Conservation (phyloP, 2,329 filamentous ascomycete species). For the Exophiala xenobiotica region DNA sequence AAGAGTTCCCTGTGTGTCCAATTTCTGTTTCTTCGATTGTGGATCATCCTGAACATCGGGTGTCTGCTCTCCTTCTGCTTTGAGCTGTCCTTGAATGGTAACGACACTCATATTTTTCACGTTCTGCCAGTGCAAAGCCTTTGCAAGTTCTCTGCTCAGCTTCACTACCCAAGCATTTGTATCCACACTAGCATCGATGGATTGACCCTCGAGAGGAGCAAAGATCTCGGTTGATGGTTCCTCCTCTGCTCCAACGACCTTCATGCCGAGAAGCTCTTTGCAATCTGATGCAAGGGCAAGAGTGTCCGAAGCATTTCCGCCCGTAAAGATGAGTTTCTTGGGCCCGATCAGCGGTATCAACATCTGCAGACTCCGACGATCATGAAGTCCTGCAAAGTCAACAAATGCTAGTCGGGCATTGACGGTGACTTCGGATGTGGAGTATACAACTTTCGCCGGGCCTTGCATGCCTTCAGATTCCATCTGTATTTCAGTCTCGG, state of each 20-base stretch:
- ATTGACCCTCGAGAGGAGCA: slow-evolving; percentile 70
- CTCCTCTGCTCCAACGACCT: slow-evolving; percentile 44
- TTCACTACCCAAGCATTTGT: slow-evolving; percentile 97
- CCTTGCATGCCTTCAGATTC: slow-evolving; percentile 51
- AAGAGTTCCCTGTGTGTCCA: slow-evolving; percentile 46
- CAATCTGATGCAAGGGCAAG: slow-evolving; percentile 75
- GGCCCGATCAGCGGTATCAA: slow-evolving; percentile 91
- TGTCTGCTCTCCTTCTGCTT: slow-evolving; percentile 45
- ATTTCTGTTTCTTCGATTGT: slow-evolving; percentile 51
- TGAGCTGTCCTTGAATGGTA: slow-evolving; percentile 76
- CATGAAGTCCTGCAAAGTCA: slow-evolving; percentile 89
- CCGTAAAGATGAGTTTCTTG: slow-evolving; percentile 89
- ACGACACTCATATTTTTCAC: slow-evolving; percentile 87
- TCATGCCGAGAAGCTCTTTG: slow-evolving; percentile 60
- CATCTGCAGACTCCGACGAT: slow-evolving; percentile 91
- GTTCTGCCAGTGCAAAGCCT: slow-evolving; percentile 90
- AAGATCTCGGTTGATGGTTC: slow-evolving; percentile 66
- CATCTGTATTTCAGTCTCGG: slow-evolving; percentile 54
- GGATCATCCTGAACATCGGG: slow-evolving; percentile 47
- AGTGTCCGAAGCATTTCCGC: slow-evolving; percentile 77
- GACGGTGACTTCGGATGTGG: slow-evolving; percentile 62
- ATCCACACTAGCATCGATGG: slow-evolving; percentile 88
- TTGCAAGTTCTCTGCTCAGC: slow-evolving; percentile 78
- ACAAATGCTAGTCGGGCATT: slow-evolving; percentile 80
- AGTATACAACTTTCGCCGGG: slow-evolving; percentile 73